Evolutionary conservation across 345 rosid species (phyloP), one percentile per base, ranked within the genome.

Genomic region (Jatropha curcas): DNA sequence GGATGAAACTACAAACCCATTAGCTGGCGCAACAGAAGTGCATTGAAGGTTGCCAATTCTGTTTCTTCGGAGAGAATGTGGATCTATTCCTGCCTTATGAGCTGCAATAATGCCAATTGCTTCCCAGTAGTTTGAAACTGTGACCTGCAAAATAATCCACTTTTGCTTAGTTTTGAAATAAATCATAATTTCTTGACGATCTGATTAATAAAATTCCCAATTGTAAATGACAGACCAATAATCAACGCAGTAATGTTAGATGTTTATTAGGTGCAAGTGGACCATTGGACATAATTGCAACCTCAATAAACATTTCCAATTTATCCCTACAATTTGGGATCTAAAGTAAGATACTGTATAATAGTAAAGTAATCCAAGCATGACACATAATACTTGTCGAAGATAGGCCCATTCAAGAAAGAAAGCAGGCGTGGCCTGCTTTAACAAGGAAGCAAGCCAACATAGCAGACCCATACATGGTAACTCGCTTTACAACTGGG

Each of bases 71-170:
- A 88, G 82, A 63, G 88, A 84, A 68, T 71, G 25, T 17, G 92
- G 88, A 73, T 82, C 81, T 60, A 88, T 74, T 14, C 92, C 90
- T 9, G 90, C 86, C 81, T 85, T 86, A 37, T 88, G 88, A 69
- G 88, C 88, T 56, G 90, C 88, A 66, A 88, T 73, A 65, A 88
- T 84, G 46, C 92, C 92, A n/a, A 86, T 75, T 0, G 92, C 92
- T 81, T 86, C 92, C 90, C 92, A 88, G 56, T 88, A 86, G 76
- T 88, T 88, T 46, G 86, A 74, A 45, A 83, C 92, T 65, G 60
- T 88, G 43, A 88, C 65, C 92, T 88, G 90, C 79, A 83, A 5
- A 25, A 77, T n/a, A 59, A 71, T 59, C 25, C 61, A 37, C 50
- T 60, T 14, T 0, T 43, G 58, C 24, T 20, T 51, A 35, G 46